Base-by-base conservation (phyloP, 2,329 filamentous ascomycete species). In the Dactylellina parvicollis region DNA sequence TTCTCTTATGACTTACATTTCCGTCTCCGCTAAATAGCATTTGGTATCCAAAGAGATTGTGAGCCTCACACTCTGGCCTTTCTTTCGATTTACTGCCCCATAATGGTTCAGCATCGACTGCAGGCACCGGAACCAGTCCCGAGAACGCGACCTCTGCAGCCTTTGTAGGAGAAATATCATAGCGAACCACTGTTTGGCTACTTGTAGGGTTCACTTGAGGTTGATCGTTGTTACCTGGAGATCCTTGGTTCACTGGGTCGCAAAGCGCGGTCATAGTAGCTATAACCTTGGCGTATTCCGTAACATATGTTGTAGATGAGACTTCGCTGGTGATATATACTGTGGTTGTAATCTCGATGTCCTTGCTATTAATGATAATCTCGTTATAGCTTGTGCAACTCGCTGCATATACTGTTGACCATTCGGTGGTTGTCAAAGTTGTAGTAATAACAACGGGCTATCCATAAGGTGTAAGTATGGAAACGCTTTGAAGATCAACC, bases 231-330 rank as follows among this genome's bases (percentile, higher is more conserved):
- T n/a, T n/a, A n/a, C n/a, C n/a, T n/a, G n/a, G n/a, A n/a, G n/a
- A n/a, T n/a, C n/a, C n/a, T n/a, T n/a, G n/a, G n/a, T n/a, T n/a
- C n/a, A 49, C 44, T 20, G 44, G 44, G 20, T 49, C 44, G 44
- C 44, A 49, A 49, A 49, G 44, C 44, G 44, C 44, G 44, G 44
- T 49, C 44, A 49, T 49, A 49, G 44, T 49, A 22, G 44, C 44
- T 5, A 49, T 49, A 49, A 49, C 44, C 44, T 49, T 49, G 44
- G 44, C 44, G 44, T 49, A 49, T 49, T 49, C 44, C 44, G 44
- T 49, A 49, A 49, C 22, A 49, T 49, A 49, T 49, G 44, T 49
- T 49, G 44, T 49, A 49, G 44, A 49, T 49, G 44, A 49, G 44
- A 49, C 44, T 49, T 49, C 44, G 44, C 44, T 49, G 20, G 44